Evolutionary conservation across 306 rosid species (phyloP).

Genomic region (Castanea sativa): DNA sequence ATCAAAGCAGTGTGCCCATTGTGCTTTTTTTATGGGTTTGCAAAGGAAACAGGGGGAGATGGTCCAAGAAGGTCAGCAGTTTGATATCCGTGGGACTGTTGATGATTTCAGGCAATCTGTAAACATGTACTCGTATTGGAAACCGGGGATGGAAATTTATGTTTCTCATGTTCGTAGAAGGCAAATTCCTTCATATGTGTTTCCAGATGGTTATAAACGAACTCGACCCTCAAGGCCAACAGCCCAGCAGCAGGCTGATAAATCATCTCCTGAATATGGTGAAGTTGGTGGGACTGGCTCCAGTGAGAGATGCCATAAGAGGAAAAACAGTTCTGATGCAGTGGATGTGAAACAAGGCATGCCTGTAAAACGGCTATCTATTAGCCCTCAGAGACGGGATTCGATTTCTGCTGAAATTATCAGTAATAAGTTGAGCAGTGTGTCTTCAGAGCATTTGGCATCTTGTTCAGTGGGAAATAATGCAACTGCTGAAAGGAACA

Average conservation of each 20-base stretch:
- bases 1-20: slow-evolving; percentile 44
- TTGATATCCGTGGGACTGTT: slow-evolving; percentile 54
- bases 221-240: slow-evolving; percentile 30
- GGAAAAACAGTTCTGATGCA: slow-evolving; percentile 30
- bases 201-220: slow-evolving; percentile 42
- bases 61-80: slow-evolving; percentile 56
- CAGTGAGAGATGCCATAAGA: slow-evolving; percentile 33
- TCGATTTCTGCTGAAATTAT: slow-evolving; percentile 34
- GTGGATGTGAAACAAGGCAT: slow-evolving; percentile 23
- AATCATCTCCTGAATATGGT: slow-evolving; percentile 13
- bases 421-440: slow-evolving; percentile 14
- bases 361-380: slow-evolving; percentile 28
- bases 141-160: slow-evolving; percentile 53
- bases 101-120: slow-evolving; percentile 49
- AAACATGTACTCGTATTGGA: slow-evolving; percentile 47
- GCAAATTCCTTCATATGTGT: slow-evolving; percentile 46
- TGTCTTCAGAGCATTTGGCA: slow-evolving; percentile 24
- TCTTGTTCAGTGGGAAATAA: slow-evolving; percentile 2
- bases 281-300: slow-evolving; percentile 22
- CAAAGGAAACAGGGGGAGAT: slow-evolving; percentile 54
- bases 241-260: slow-evolving; percentile 17
- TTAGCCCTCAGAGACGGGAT: slow-evolving; percentile 30
- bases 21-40: slow-evolving; percentile 55
- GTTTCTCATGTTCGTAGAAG: slow-evolving; percentile 52
- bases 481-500: not conserved